Evolutionary conservation across 495 filamentous ascomycete species (phyloP).

Genomic region (Penicillium mononematosum): DNA sequence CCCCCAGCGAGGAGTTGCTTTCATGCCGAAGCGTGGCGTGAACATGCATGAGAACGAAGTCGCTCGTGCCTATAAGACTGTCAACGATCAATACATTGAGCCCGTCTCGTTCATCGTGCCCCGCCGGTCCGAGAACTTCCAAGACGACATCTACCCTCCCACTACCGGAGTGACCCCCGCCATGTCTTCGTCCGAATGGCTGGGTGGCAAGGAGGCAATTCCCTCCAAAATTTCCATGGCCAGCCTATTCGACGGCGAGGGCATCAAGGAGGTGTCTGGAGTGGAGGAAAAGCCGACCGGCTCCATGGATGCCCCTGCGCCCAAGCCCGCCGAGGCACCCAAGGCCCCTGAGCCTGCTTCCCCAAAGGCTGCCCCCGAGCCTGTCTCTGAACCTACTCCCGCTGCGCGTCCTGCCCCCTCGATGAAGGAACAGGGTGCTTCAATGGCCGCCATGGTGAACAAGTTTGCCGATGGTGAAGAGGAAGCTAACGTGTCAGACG

Average conservation of each 20-base stretch:
- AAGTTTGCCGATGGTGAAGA: conserved; percentile 79
- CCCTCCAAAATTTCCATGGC: conserved; percentile 92
- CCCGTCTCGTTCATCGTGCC: conserved; percentile 97
- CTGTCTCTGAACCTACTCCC: conserved; percentile 39
- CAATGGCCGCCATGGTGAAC: conserved; percentile 77
- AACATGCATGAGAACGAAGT: conserved; percentile 97
- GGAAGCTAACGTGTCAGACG: conserved; percentile 53
- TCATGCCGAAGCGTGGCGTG: conserved; percentile 91
- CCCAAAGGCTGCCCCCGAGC: conserved; percentile 33
- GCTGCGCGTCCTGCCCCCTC: conserved; percentile 58
- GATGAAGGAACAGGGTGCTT: conserved; percentile 78
- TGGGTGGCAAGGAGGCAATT: conserved; percentile 75
- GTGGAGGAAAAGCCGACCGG: conserved; percentile 64
- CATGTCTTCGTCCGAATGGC: conserved; percentile 78
- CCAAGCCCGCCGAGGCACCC: conserved; percentile 26
- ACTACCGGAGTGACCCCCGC: conserved; percentile 73
- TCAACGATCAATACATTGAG: conserved; percentile 91
- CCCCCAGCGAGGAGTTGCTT: conserved; percentile 91
- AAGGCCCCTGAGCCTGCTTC: conserved; percentile 39
- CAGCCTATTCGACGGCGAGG: conserved; percentile 81
- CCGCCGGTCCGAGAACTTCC: conserved; percentile 92
- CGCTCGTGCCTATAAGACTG: conserved; percentile 92
- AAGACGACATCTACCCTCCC: conserved; percentile 94
- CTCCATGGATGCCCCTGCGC: conserved; percentile 38
- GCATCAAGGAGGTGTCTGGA: conserved; percentile 66